Conservation (phyloP, 1,139 yeast species). For the Debaryomyces subglobosus region DNA sequence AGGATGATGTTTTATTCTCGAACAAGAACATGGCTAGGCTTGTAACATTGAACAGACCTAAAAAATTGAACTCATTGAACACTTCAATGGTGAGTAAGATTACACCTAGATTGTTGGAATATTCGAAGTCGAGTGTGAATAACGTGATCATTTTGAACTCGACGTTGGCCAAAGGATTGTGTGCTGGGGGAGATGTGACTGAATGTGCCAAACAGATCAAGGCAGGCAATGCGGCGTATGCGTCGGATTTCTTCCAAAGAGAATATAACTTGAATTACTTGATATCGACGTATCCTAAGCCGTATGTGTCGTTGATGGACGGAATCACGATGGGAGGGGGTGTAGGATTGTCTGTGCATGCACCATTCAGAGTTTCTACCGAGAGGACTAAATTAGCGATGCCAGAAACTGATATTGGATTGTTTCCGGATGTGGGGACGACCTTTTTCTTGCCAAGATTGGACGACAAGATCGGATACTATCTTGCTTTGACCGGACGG, state of each 20-base stretch:
- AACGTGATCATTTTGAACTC: conserved; percentile 73
- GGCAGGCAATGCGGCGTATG: conserved; percentile 51
- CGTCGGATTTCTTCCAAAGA: conserved; percentile 69
- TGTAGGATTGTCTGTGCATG: conserved; percentile 87
- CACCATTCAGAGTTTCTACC: conserved; percentile 92
- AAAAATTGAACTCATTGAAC: conserved; percentile 84
- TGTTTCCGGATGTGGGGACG: conserved; percentile 95
- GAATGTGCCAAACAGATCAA: conserved; percentile 61
- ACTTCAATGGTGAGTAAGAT: conserved; percentile 77
- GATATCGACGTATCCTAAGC: conserved; percentile 81
- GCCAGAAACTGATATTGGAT: conserved; percentile 98
- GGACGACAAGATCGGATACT: conserved; percentile 82
- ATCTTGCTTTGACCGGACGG: conserved; percentile 85
- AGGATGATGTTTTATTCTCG: conserved; percentile 61
- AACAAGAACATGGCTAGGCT: conserved; percentile 71
- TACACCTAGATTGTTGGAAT: conserved; percentile 74
- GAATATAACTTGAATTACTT: conserved; percentile 85
- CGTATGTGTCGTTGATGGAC: conserved; percentile 80
- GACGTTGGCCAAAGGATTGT: conserved; percentile 62
- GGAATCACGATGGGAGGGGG: conserved; percentile 99
- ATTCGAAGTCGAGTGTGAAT: conserved; percentile 67
- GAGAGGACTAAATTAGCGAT: conserved; percentile 90
- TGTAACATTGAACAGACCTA: conserved; percentile 76
- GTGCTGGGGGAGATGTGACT: conserved; percentile 96
- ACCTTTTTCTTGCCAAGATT: conserved; percentile 84